Percentiles rank a stretch among this genome's conserved stretches.
Evolutionary conservation across 1,284 basidiomycete species (phyloP).

Genomic region (Athelia sp.): DNA sequence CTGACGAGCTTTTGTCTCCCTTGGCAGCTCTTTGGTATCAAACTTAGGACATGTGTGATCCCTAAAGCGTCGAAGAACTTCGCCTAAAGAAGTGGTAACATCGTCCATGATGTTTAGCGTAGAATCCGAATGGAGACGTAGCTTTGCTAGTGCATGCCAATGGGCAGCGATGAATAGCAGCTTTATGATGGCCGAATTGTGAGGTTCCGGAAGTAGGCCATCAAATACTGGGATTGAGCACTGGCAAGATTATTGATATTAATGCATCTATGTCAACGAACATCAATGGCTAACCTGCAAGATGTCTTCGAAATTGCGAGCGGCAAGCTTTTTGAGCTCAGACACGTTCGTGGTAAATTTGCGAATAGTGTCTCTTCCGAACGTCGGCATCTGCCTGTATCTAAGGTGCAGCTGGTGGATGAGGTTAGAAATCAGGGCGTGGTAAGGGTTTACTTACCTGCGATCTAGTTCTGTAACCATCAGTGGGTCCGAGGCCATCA

Average conservation of each 20-base stretch:
- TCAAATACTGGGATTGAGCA: constrained; percentile 33
- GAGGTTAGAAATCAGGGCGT: no score
- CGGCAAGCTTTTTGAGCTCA: constrained; percentile 29
- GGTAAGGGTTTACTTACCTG: constrained; percentile 9
- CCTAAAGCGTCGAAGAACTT: constrained; percentile 19
- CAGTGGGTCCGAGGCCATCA: constrained; percentile 8
- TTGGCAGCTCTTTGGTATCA: constrained; percentile 21
- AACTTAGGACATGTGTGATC: constrained; percentile 15
- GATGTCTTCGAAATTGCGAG: constrained; percentile 30
- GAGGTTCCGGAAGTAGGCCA: constrained; percentile 22
- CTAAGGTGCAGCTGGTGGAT: no score
- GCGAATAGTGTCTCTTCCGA: constrained; percentile 25
- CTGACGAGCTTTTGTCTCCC: constrained; percentile 18
- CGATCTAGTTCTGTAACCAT: constrained; percentile 11
- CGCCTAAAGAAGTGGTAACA: constrained; percentile 18
- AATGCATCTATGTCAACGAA: background rate
- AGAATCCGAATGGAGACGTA: constrained; percentile 26
- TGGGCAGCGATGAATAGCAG: constrained; percentile 21
- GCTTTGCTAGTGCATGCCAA: constrained; percentile 33
- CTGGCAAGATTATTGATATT: constrained; percentile 12
- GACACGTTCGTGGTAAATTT: constrained; percentile 24
- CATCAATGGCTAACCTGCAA: constrained; percentile 22
- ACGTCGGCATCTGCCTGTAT: constrained; percentile 22
- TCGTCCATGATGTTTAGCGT: constrained; percentile 18
- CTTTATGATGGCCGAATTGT: constrained; percentile 20